Conservation (phyloP, 352 stramenopile species). For the Phytophthora niederhauseri region DNA sequence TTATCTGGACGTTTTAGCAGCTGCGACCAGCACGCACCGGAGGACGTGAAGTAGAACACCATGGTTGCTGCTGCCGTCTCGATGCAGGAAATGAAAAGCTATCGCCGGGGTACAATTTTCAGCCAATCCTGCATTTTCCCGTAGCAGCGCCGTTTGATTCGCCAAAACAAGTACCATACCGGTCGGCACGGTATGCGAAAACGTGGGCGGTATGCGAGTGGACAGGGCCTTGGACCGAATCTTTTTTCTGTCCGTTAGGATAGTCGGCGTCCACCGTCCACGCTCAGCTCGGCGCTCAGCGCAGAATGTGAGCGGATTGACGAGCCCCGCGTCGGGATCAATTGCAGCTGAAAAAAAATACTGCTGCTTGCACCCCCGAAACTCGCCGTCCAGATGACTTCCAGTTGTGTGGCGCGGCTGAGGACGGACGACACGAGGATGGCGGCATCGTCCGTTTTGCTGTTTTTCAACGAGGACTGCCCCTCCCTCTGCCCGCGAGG, state of each 20-base stretch:
- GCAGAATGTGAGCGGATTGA: not conserved
- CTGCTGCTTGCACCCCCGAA: slow-evolving; percentile 14
- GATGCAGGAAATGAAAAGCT: slow-evolving; percentile 10
- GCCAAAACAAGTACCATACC: not conserved
- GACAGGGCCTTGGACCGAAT: slow-evolving; percentile 13
- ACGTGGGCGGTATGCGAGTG: not conserved
- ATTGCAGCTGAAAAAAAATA: not conserved
- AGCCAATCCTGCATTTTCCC: slow-evolving; percentile 26
- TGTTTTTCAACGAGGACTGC: slow-evolving; percentile 18
- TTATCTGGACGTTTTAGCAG: not conserved
- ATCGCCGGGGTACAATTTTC: slow-evolving; percentile 23
- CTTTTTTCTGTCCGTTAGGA: slow-evolving; percentile 8
- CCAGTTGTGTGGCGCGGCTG: not conserved
- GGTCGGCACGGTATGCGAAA: not conserved
- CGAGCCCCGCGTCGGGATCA: not conserved
- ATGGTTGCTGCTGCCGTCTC: slow-evolving; percentile 30
- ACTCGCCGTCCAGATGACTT: slow-evolving; percentile 3
- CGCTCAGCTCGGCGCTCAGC: not conserved
- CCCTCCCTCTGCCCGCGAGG: slow-evolving; percentile 8
- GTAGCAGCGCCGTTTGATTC: not conserved
- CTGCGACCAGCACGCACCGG: slow-evolving; percentile 44
- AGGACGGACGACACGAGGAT: slow-evolving; percentile 5
- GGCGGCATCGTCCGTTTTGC: not conserved
- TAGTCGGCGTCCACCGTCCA: not conserved
- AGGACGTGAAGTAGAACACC: slow-evolving; percentile 89